Evolutionary conservation across 345 rosid genomes (phyloP).

Genomic region (Acer negundo): DNA sequence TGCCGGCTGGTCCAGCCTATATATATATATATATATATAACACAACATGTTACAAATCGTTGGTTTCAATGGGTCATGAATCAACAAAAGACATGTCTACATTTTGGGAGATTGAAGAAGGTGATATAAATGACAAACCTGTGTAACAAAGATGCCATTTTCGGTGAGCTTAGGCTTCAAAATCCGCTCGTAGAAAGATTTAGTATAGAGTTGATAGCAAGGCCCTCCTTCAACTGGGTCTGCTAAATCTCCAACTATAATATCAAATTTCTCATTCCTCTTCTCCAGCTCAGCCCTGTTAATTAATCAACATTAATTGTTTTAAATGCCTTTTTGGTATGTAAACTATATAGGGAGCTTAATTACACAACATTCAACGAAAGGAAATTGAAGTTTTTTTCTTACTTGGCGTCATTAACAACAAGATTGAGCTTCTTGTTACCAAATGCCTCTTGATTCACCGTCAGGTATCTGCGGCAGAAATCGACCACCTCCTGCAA

Average conservation of each 20-base stretch:
- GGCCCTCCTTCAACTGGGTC: constrained; percentile 99
- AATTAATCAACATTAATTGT: neutral
- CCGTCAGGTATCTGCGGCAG: constrained; percentile 67
- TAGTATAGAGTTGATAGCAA: constrained; percentile 95
- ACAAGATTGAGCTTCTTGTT: constrained; percentile 75
- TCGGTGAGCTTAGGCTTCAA: constrained; percentile 79
- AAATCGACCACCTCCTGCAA: constrained; percentile 90
- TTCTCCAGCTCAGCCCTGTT: constrained; percentile 78
- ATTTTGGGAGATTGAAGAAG: too few relatives aligned
- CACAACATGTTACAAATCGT: neutral
- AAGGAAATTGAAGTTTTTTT: neutral
- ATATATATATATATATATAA: neutral
- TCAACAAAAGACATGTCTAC: too few relatives aligned
- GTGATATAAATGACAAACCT: constrained; percentile 38
- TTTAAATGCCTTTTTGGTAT: neutral
- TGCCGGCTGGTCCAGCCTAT: constrained; percentile 98
- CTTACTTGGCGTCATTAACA: constrained; percentile 89
- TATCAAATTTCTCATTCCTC: constrained; percentile 73
- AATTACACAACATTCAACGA: neutral
- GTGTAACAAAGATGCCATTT: constrained; percentile 89
- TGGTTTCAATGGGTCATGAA: neutral
- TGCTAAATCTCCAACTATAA: constrained; percentile 94
- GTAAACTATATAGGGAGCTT: neutral
- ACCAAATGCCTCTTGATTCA: constrained; percentile 75
- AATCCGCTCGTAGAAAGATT: constrained; percentile 74